Base-by-base conservation (phyloP, 176 grass and related monocot genomes). In the Lolium multiflorum region DNA sequence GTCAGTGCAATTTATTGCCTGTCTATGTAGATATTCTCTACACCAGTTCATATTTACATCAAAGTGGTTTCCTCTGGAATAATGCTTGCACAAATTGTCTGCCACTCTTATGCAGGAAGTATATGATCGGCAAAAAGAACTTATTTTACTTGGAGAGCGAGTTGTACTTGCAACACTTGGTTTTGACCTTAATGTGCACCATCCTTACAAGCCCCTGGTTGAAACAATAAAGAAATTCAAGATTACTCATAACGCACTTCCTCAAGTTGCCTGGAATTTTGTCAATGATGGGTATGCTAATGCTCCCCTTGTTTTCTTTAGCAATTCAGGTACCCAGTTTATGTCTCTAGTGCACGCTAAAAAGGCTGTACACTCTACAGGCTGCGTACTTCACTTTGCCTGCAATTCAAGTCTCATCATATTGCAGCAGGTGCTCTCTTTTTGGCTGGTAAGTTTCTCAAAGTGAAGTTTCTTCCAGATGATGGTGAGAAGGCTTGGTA, bases 251-350 rank as follows among this genome's bases (percentile, higher is more conserved):
- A 88, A 88, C 90, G 64, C 92, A 0, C 93, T 98, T 81, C 86
- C 96, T 83, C 93, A 95, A 83, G 93, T 98, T 90, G 91, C 93
- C 54, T 98, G 93, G 96, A 98, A 94, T 95, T 98, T 98, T 92
- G 96, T 98, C 66, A 98, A 98, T 89, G 96, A 98, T 95, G 96
- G 96, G 96, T 95, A 97, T 81, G 93, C 86, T 92, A 90, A 78
- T 87, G 88, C 81, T 88, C 85, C 88, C 77, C 78, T 85, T 73
- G 37, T 26, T n/a, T 17, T 64, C 17, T 71, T 84, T 85, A 71
- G 51, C 76, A 69, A 76, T 81, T 55, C 49, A 35, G 77, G 73
- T 79, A 51, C 54, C 61, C 77, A 82, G 74, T 77, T 77, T 71
- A 28, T 71, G 35, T 91, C 64, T 80, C 39, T 84, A 62, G 58